These are phyloP conservation scores for Aspergillus cavernicola DNA, from an alignment of 495 filamentous ascomycete species.

Conservation along the genomic window DNA sequence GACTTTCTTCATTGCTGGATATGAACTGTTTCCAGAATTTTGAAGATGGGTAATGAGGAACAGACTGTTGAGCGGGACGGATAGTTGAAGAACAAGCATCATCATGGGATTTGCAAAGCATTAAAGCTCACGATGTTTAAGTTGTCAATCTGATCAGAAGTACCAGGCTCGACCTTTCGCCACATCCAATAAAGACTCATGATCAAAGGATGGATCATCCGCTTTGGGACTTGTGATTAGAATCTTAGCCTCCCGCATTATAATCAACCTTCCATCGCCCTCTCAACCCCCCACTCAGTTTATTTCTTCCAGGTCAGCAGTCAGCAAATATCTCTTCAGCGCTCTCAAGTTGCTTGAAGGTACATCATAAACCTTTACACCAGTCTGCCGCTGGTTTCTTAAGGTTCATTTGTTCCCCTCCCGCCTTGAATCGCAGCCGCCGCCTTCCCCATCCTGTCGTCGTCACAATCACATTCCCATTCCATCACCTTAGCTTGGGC, in stretches of 20 bases:
- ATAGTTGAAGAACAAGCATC: too few species aligned
- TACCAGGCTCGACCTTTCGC: not conserved
- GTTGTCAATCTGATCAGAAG: not conserved
- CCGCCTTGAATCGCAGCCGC: constrained; percentile 13
- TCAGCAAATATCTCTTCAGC: not conserved
- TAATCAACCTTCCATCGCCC: not conserved
- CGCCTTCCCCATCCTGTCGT: constrained; percentile 12
- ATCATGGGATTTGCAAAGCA: not conserved
- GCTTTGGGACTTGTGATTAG: constrained; percentile 1
- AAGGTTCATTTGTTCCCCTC: too few species aligned
- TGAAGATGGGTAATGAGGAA: too few species aligned
- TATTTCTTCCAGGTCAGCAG: too few species aligned
- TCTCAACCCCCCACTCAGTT: constrained; percentile 8
- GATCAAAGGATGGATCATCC: constrained; percentile 2
- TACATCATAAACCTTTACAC: too few species aligned
- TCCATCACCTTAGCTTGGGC: constrained; percentile 8
- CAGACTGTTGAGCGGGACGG: too few species aligned
- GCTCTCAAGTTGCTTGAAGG: too few species aligned
- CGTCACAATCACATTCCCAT: constrained; percentile 17
- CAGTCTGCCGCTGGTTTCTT: too few species aligned
- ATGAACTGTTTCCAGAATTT: too few species aligned
- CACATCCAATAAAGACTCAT: not conserved
- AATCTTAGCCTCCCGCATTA: constrained; percentile 1
- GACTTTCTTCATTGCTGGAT: too few species aligned
- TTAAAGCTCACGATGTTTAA: not conserved